Conservation (phyloP, 805 yeast species). For the Pichia cephalocereana region DNA sequence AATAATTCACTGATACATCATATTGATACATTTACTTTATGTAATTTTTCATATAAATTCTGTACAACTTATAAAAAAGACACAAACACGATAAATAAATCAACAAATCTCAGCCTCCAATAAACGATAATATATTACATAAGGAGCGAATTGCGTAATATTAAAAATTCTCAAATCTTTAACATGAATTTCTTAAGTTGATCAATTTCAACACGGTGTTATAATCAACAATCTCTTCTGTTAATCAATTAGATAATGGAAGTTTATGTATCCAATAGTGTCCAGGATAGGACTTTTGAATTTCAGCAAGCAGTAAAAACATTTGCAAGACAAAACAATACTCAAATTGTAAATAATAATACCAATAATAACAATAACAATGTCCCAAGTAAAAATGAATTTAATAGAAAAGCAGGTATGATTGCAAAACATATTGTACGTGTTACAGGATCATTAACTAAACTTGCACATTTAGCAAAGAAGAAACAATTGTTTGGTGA, state of each 20-base stretch:
- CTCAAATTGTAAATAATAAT: background rate
- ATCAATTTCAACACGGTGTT: background rate
- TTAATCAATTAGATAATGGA: background rate
- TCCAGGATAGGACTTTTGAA: slow-evolving; percentile 84
- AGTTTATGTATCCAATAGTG: slow-evolving; percentile 6
- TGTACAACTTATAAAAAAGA: too few relatives aligned
- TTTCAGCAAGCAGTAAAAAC: slow-evolving; percentile 86
- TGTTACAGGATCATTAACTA: slow-evolving; percentile 71
- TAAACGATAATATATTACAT: too few relatives aligned
- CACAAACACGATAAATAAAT: too few relatives aligned
- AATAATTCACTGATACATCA: too few relatives aligned
- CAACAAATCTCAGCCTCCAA: too few relatives aligned
- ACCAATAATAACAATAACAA: slow-evolving; percentile 15
- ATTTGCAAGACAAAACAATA: slow-evolving; percentile 42
- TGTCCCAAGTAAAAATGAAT: slow-evolving; percentile 38
- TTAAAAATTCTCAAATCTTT: too few relatives aligned
- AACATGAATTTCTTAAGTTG: background rate
- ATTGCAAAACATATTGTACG: slow-evolving; percentile 86
- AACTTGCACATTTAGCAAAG: slow-evolving; percentile 75
- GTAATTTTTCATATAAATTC: too few relatives aligned
- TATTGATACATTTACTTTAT: too few relatives aligned
- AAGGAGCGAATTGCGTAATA: too few relatives aligned
- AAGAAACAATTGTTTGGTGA: slow-evolving; percentile 89
- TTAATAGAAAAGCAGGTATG: slow-evolving; percentile 60
- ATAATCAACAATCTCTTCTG: too few relatives aligned